Conservation (phyloP, 805 yeast genomes). For the Yamadazyma phyllophila region DNA sequence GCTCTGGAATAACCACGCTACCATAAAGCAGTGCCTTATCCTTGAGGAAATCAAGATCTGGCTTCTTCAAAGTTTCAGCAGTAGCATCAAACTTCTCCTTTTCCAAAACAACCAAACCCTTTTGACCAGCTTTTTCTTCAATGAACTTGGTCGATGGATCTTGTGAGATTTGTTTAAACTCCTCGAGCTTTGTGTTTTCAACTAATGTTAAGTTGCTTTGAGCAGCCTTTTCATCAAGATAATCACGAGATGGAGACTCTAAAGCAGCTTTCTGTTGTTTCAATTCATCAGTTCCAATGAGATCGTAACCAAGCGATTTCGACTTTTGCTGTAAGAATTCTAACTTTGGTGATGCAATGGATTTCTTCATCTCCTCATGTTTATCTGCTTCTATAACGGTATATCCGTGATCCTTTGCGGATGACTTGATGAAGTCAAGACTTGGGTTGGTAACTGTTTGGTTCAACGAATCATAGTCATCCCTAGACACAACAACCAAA, state of each 20-base stretch:
- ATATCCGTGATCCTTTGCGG: constrained; percentile 11
- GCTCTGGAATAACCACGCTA: constrained; percentile 15
- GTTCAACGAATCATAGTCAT: constrained; percentile 12
- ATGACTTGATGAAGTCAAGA: constrained; percentile 16
- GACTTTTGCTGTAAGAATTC: constrained; percentile 12
- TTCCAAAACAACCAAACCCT: constrained; percentile 11
- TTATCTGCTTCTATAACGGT: constrained; percentile 11
- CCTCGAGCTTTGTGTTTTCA: background rate
- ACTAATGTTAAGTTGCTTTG: constrained; percentile 10
- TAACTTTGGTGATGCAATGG: constrained; percentile 14
- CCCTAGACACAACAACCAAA: constrained; percentile 13
- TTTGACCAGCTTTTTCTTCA: constrained; percentile 8
- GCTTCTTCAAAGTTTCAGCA: background rate
- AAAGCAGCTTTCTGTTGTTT: background rate
- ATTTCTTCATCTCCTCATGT: constrained; percentile 7
- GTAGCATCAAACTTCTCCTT: constrained; percentile 7
- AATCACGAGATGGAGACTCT: constrained; percentile 20
- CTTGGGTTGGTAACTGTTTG: constrained; percentile 24
- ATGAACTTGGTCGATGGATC: constrained; percentile 20
- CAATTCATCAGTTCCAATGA: constrained; percentile 8
- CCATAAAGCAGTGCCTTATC: constrained; percentile 16
- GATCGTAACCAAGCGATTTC: constrained; percentile 9
- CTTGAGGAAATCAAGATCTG: constrained; percentile 17
- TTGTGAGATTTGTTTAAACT: background rate
- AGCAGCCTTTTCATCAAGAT: constrained; percentile 23